phyloP scores from a whole-genome alignment of 768 basidiomycete genomes.

The Punctularia strigosozonata region DNA sequence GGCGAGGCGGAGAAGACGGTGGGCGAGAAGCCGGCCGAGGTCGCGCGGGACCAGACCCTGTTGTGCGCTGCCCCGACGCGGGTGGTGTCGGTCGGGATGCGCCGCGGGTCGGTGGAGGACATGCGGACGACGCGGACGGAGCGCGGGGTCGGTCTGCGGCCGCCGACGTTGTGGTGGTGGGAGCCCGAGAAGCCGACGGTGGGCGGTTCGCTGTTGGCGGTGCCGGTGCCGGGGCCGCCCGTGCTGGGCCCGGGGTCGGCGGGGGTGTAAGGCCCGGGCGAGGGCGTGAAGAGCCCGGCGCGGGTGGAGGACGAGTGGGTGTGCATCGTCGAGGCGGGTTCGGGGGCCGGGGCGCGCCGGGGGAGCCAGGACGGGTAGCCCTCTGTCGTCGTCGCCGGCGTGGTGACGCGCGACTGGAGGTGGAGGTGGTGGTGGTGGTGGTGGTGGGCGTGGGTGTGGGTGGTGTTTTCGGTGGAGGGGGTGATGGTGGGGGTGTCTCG shows the following conservation, averaged over 20 bases:
- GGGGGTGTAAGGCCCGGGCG: too few species aligned
- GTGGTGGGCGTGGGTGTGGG: too few species aligned
- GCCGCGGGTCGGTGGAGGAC: slow-evolving; percentile 25
- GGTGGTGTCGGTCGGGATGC: slow-evolving; percentile 41
- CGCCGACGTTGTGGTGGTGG: slow-evolving; percentile 30
- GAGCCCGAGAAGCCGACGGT: too few species aligned
- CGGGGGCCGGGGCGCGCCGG: slow-evolving; percentile 62
- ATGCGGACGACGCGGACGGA: slow-evolving; percentile 74
- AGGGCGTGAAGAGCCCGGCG: slow-evolving; percentile 20
- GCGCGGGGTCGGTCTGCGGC: slow-evolving; percentile 70
- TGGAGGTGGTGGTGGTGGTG: too few species aligned
- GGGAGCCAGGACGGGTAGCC: slow-evolving; percentile 84
- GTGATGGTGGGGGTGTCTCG: too few species aligned
- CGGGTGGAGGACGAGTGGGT: slow-evolving; percentile 41
- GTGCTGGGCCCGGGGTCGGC: slow-evolving; percentile 11
- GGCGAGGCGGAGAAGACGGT: slow-evolving; percentile 28
- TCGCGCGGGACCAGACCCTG: slow-evolving; percentile 50
- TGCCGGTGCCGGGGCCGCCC: slow-evolving; percentile 2
- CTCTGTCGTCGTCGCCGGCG: too few species aligned
- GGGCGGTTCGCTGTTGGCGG: too few species aligned
- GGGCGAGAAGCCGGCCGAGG: slow-evolving; percentile 30
- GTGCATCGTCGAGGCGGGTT: slow-evolving; percentile 62
- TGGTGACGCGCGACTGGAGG: too few species aligned
- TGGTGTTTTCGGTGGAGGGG: too few species aligned
- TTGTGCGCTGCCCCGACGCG: slow-evolving; percentile 25